A percentile compares a stretch with the other conserved stretches of the same genome.
These are phyloP conservation scores for Cladosporium sp. DNA, from an alignment of 2,329 filamentous ascomycete genomes.

Conservation along the genomic window DNA sequence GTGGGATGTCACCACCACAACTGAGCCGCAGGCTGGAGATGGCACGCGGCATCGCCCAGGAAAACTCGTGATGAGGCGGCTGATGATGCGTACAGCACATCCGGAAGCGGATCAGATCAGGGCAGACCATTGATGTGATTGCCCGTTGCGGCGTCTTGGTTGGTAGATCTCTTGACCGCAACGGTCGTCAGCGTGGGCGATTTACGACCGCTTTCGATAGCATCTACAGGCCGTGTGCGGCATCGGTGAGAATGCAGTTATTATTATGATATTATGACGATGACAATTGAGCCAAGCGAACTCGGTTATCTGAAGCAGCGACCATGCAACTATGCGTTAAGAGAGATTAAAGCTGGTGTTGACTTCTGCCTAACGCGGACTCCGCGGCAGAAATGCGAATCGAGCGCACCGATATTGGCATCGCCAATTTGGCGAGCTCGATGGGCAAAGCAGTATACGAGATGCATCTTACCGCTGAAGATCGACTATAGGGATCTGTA, in stretches of 20 bases:
- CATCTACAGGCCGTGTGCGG: background rate
- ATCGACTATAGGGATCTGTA: conserved; percentile 7
- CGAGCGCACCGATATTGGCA: background rate
- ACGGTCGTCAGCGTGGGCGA: background rate
- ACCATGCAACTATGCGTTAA: background rate
- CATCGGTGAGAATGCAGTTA: too few relatives aligned
- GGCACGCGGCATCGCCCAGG: background rate
- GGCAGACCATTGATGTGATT: background rate
- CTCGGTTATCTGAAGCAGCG: background rate
- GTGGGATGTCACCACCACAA: background rate
- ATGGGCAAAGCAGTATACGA: background rate
- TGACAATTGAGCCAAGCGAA: background rate
- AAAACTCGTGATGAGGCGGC: background rate
- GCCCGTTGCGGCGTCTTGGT: background rate
- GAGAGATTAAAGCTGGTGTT: background rate
- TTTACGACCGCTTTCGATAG: background rate
- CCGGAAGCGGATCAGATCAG: background rate
- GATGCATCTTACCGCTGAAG: background rate
- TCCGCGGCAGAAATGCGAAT: background rate
- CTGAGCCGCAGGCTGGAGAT: background rate
- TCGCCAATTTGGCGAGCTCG: background rate
- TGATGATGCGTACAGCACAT: background rate
- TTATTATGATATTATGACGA: background rate
- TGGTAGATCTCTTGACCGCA: background rate
- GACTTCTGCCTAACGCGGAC: background rate